Conservation (phyloP, 306 rosid species). For the Vigna unguiculata region DNA sequence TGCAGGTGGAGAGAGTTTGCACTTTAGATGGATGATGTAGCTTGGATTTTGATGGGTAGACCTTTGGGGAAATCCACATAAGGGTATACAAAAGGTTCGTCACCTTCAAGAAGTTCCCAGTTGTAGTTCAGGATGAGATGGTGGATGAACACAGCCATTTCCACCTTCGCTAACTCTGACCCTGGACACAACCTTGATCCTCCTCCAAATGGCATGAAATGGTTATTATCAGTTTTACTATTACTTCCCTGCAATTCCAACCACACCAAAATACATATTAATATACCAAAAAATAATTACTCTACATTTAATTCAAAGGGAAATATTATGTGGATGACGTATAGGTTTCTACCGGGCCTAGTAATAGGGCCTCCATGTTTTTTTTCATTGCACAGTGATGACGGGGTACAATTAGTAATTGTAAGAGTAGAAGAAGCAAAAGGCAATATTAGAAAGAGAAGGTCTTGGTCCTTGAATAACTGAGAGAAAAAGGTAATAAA, state of each 20-base stretch:
- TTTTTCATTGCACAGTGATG: too few relatives aligned
- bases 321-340: too few relatives aligned
- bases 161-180: constrained; percentile 88
- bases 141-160: constrained; percentile 97
- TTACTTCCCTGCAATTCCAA: constrained; percentile 48
- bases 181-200: constrained; percentile 90
- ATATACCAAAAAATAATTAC: too few relatives aligned
- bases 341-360: too few relatives aligned
- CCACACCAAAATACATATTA: background rate
- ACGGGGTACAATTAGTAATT: too few relatives aligned
- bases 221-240: constrained; percentile 45
- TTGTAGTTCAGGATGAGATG: constrained; percentile 78
- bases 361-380: too few relatives aligned
- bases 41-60: constrained; percentile 70
- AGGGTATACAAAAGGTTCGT: constrained; percentile 75
- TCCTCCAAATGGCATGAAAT: constrained; percentile 96
- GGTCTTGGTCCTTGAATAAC: background rate
- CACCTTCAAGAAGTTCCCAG: constrained; percentile 73
- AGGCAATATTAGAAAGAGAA: background rate
- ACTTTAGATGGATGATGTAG: constrained; percentile 9
- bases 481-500: background rate
- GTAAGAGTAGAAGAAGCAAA: too few relatives aligned
- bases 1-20: background rate
- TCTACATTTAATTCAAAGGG: too few relatives aligned
- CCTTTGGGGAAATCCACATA: constrained; percentile 91